phyloP scores from a whole-genome alignment of 2,329 filamentous ascomycete genomes.

The Hypoxylon sp. region DNA sequence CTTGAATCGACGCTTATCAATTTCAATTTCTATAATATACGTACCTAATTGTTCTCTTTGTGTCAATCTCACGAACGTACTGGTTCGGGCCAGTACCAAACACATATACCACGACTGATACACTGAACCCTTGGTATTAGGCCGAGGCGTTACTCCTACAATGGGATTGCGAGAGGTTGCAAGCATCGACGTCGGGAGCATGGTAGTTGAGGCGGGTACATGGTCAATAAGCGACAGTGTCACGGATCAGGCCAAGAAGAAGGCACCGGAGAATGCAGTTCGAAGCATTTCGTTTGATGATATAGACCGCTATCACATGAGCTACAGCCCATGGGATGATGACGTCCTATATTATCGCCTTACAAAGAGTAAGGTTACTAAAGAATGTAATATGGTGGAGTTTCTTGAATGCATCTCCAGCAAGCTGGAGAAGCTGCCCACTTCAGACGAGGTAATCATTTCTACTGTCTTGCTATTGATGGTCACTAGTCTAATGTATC shows the following conservation, averaged over 20 bases:
- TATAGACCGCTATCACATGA: constrained; percentile 4
- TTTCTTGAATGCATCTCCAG: not conserved
- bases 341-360: constrained; percentile 7
- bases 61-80: not conserved
- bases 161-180: not conserved
- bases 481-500: not conserved
- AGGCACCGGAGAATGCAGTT: not conserved
- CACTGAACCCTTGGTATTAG: not conserved
- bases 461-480: not conserved
- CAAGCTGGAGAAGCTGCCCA: not conserved
- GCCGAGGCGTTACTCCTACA: not conserved
- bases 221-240: not conserved
- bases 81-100: not conserved
- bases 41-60: not conserved
- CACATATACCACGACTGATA: not conserved
- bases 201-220: constrained; percentile 4
- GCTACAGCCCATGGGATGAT: constrained; percentile 17
- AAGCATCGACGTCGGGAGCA: not conserved
- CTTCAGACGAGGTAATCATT: not conserved
- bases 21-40: not conserved
- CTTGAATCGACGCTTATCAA: not conserved
- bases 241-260: not conserved
- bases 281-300: not conserved
- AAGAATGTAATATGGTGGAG: constrained; percentile 5
- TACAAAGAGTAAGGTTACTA: not conserved